These are phyloP conservation scores for Daldinia sp. DNA, from an alignment of 2,329 filamentous ascomycete genomes.

Conservation along the genomic window DNA sequence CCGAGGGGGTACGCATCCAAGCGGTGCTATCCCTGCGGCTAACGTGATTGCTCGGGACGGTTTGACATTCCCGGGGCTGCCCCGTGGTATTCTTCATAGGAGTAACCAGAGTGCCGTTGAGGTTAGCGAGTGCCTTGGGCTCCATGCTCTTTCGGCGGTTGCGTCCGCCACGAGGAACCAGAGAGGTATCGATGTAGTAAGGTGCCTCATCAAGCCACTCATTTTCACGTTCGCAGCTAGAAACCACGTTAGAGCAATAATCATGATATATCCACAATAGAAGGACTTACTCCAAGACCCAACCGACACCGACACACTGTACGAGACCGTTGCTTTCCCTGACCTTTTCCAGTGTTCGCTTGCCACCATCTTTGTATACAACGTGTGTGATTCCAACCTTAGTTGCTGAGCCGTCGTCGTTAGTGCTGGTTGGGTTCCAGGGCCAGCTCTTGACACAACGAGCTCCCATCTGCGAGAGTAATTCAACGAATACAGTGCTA, in stretches of 20 bases:
- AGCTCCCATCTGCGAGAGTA: conserved; percentile 85
- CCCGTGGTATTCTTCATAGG: conserved; percentile 52
- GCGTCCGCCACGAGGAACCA: conserved; percentile 76
- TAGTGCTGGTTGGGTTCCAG: conserved; percentile 70
- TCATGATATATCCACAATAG: not conserved
- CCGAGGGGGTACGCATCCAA: conserved; percentile 68
- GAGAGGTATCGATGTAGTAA: conserved; percentile 76
- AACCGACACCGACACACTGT: conserved; percentile 87
- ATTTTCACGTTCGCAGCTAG: conserved; percentile 79
- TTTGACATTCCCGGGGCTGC: conserved; percentile 53
- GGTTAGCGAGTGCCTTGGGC: conserved; percentile 75
- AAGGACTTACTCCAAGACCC: conserved; percentile 83
- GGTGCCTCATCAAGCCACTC: conserved; percentile 79
- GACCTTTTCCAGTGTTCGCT: conserved; percentile 84
- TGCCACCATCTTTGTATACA: conserved; percentile 88
- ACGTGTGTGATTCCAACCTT: conserved; percentile 87
- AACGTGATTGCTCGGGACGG: conserved; percentile 61
- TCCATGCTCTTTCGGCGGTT: conserved; percentile 86
- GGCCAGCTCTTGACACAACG: conserved; percentile 80
- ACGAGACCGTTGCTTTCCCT: conserved; percentile 78
- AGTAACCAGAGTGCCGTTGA: conserved; percentile 73
- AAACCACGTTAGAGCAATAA: conserved; percentile 47
- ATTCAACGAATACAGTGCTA: conserved; percentile 82
- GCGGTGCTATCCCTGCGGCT: conserved; percentile 66
- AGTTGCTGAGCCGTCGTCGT: conserved; percentile 54